A percentile compares a stretch with the other conserved stretches of the same genome.
Conservation (phyloP, 164 flowering plant genomes). For the Berberis vulgaris region DNA sequence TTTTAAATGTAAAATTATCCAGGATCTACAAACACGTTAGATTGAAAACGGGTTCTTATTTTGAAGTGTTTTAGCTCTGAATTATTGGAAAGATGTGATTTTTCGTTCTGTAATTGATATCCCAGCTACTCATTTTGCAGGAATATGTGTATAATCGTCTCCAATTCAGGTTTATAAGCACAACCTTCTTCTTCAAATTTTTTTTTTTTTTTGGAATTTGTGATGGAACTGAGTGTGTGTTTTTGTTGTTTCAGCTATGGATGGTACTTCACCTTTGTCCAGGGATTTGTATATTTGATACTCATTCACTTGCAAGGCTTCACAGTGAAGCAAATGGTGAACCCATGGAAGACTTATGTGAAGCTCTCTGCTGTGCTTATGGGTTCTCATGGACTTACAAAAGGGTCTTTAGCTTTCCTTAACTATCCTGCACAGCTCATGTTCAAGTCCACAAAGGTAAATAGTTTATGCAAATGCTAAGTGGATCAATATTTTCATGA, state of each 20-base stretch:
- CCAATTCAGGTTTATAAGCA: constrained; percentile 48
- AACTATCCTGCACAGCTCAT: constrained; percentile 92
- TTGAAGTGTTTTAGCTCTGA: too few species aligned
- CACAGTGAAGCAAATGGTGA: constrained; percentile 78
- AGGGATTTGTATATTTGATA: constrained; percentile 68
- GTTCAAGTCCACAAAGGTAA: constrained; percentile 95
- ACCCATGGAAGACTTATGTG: constrained; percentile 72
- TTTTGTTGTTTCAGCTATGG: constrained; percentile 56
- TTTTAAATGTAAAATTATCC: too few species aligned
- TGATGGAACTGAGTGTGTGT: constrained; percentile 1
- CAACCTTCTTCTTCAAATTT: too few species aligned
- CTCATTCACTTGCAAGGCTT: constrained; percentile 77
- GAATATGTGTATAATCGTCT: constrained; percentile 83
- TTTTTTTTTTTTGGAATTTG: background rate
- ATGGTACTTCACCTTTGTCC: constrained; percentile 94
- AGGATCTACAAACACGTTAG: too few species aligned
- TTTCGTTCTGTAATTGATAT: constrained; percentile 1
- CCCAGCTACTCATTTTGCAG: constrained; percentile 24
- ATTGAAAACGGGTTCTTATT: too few species aligned
- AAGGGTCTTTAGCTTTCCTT: constrained; percentile 84
- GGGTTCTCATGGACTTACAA: constrained; percentile 91
- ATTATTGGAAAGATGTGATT: background rate
- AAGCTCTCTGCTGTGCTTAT: constrained; percentile 83
- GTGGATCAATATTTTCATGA: background rate
- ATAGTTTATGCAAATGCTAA: background rate